These are phyloP conservation scores for Oryza meyeriana DNA, from an alignment of 176 grass and related monocot species.

Conservation along the genomic window DNA sequence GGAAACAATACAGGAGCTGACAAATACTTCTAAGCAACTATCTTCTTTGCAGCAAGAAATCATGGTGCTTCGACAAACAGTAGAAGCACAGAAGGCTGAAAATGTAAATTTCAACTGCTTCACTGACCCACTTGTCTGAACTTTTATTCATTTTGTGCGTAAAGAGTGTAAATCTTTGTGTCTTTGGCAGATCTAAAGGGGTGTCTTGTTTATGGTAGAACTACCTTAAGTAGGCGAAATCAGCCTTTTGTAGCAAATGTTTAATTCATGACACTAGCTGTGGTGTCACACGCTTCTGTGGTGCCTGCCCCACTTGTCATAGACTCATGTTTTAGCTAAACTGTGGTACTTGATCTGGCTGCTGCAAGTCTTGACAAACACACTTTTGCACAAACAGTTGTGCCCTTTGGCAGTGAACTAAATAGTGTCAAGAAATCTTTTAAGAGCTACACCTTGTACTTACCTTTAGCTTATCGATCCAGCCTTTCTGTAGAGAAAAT, in stretches of 20 bases:
- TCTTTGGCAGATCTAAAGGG: conserved; percentile 18
- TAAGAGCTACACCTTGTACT: not conserved
- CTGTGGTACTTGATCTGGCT: not conserved
- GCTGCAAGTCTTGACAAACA: not conserved
- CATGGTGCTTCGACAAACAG: conserved; percentile 58
- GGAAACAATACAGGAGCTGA: conserved; percentile 94
- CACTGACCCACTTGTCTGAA: not conserved
- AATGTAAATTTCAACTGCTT: conserved; percentile 53
- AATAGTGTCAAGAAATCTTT: not conserved
- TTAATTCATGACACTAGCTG: not conserved
- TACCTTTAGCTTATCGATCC: not conserved
- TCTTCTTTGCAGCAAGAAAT: conserved; percentile 83
- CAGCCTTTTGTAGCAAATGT: not conserved
- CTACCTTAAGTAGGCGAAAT: not conserved
- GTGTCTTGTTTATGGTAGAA: not conserved
- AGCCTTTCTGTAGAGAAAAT: not conserved
- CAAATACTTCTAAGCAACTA: conserved; percentile 88
- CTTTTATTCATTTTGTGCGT: not conserved
- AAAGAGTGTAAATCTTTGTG: not conserved
- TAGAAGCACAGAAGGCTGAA: conserved; percentile 73
- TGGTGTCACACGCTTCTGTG: not conserved
- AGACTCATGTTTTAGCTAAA: not conserved
- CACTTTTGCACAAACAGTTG: not conserved
- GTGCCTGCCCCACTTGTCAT: not conserved
- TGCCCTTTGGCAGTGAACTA: not conserved